A percentile compares a stretch with the other conserved stretches of the same genome.
phyloP scores from a whole-genome alignment of 148 eudicot genomes.

The Silene conica region DNA sequence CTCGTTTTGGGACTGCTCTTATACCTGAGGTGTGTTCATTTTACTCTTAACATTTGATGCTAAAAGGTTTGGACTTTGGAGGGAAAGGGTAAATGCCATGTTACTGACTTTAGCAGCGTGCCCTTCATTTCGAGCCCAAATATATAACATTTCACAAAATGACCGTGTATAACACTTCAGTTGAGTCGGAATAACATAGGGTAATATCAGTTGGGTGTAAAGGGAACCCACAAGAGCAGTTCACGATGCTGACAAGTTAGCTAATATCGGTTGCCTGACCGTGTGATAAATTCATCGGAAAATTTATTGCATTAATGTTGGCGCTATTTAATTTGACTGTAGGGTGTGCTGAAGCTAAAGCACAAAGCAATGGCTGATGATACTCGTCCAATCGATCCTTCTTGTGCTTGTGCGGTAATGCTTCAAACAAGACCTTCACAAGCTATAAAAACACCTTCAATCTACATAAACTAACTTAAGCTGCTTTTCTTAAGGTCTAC shows the following conservation, averaged over 20 bases:
- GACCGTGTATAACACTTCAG: no score
- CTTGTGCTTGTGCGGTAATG: slow-evolving; percentile 81
- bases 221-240: no score
- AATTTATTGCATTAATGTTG: background rate
- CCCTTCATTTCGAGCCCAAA: background rate
- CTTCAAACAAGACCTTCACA: background rate
- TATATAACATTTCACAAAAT: no score
- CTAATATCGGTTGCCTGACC: no score
- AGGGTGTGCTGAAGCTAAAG: slow-evolving; percentile 76
- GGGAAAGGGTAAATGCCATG: background rate
- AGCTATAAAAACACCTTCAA: background rate
- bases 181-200: no score
- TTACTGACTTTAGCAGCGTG: no score
- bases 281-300: background rate
- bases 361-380: slow-evolving; percentile 80
- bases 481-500: no score
- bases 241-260: no score
- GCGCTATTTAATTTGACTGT: no score
- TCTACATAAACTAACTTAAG: background rate
- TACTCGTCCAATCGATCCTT: slow-evolving; percentile 70
- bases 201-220: no score
- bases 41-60: background rate
- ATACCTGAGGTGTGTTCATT: slow-evolving; percentile 57
- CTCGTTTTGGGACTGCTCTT: slow-evolving; percentile 93
- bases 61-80: background rate